A percentile compares a stretch with the other conserved stretches of the same genome.
These are phyloP conservation scores for Ophiostoma tasmaniense DNA, from an alignment of 2,329 filamentous ascomycete species.

Conservation along the genomic window DNA sequence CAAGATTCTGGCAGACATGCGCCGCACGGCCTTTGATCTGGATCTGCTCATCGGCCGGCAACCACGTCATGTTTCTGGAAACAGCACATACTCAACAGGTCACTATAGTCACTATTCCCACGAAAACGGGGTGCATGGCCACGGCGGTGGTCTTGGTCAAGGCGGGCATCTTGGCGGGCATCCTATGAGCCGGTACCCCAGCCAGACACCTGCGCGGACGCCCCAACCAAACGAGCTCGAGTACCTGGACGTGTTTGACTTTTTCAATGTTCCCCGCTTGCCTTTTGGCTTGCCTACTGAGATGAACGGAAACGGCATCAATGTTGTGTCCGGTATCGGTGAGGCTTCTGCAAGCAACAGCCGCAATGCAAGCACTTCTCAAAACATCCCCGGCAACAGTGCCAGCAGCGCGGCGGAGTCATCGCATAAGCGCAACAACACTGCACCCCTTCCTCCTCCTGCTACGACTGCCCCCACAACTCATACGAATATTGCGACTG, in stretches of 20 bases:
- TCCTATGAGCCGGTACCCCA: conserved; percentile 38
- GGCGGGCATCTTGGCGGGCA: conserved; percentile 19
- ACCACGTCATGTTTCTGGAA: conserved; percentile 41
- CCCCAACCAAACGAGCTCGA: conserved; percentile 77
- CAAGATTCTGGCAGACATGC: conserved; percentile 84
- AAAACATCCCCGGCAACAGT: not conserved
- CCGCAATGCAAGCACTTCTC: not conserved
- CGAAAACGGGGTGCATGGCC: conserved; percentile 15
- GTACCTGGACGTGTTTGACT: conserved; percentile 87
- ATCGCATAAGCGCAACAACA: not conserved
- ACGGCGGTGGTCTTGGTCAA: conserved; percentile 18
- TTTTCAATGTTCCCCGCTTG: conserved; percentile 82
- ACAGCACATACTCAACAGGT: conserved; percentile 12
- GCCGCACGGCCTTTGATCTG: conserved; percentile 79
- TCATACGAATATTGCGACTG: not conserved
- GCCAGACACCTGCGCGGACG: conserved; percentile 53
- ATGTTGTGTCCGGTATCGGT: conserved; percentile 10
- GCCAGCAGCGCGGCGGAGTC: not conserved
- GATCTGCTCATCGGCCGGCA: conserved; percentile 84
- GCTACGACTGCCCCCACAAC: conserved; percentile 1
- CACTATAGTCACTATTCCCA: conserved; percentile 10
- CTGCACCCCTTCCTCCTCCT: not conserved
- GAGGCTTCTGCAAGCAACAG: conserved; percentile 8
- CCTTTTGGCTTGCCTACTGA: conserved; percentile 35
- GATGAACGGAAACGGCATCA: conserved; percentile 13